These are phyloP conservation scores for Datura wrightii DNA, from an alignment of 257 asterid species.

Conservation along the genomic window DNA sequence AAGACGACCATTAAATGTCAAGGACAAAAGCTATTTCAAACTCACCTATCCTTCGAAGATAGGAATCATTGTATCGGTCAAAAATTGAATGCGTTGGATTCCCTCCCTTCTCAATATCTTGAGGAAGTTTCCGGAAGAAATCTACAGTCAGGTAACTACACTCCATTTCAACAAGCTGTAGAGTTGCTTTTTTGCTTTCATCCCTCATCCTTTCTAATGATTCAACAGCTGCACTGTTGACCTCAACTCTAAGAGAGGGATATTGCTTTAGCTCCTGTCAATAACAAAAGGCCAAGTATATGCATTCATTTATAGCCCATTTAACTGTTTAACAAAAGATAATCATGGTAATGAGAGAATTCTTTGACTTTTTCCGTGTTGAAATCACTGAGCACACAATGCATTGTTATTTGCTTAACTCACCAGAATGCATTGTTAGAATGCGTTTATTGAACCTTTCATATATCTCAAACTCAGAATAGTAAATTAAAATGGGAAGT, in stretches of 20 bases:
- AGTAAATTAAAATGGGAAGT: conserved; percentile 4
- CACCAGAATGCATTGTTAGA: conserved; percentile 13
- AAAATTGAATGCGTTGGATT: conserved; percentile 97
- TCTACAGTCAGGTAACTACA: conserved; percentile 88
- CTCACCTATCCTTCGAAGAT: conserved; percentile 91
- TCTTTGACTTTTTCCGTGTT: neutral
- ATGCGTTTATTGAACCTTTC: neutral
- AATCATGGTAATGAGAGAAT: neutral
- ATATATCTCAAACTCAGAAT: conserved; percentile 10
- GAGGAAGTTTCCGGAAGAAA: conserved; percentile 98
- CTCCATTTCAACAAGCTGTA: conserved; percentile 98
- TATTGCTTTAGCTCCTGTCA: conserved; percentile 93
- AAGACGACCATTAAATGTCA: neutral
- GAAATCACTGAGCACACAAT: conserved; percentile 9
- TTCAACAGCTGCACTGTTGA: conserved; percentile 81
- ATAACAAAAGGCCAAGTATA: conserved; percentile 22
- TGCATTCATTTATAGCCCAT: conserved; percentile 23
- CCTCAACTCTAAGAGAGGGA: conserved; percentile 95
- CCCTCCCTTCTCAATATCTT: conserved; percentile 99
- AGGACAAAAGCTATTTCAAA: conserved; percentile 1
- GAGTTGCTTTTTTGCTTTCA: conserved; percentile 90
- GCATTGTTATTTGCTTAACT: neutral
- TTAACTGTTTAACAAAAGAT: conserved; percentile 15
- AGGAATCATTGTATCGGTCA: conserved; percentile 91
- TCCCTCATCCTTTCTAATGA: conserved; percentile 94